Base-by-base conservation (phyloP, 805 yeast genomes). In the Isabelozyma gotoi region DNA sequence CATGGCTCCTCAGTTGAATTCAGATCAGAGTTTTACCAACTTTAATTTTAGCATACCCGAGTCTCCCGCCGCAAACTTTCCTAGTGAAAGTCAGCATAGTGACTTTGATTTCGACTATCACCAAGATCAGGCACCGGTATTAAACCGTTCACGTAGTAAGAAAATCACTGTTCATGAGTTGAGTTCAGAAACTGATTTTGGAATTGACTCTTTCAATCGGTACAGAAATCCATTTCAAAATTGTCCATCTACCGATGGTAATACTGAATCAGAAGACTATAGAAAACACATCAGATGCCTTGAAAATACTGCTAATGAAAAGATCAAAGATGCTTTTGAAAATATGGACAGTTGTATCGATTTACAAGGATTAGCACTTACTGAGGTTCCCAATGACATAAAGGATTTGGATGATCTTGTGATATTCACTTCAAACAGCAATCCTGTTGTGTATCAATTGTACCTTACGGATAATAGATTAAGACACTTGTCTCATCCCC, bases 381-480 rank as follows among this genome's bases (percentile, higher is more conserved):
- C 62, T 8, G 72, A 72, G 5, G 57, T 82, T 3, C 86, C 88
- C 1, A 80, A 77, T 40, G 84, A 80, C 48, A 68, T 82, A 20
- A 73, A 73, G 40, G 88, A 82, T 54, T 62, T 82, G 48, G 72
- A 78, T 51, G 71, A 80, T 42, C 58, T 80, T 51, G 81, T 80
- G n/a, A 57, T 76, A 6, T 71, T 73, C 43, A 60, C 56, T 14
- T 39, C 42, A 12, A 48, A 48, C 11, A 20, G 42, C 2, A 47
- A 49, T 18, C 51, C 51, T 19, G 45, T 48, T 3, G 50, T 62
- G 29, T 72, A 70, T 48, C 81, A 81, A 45, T 61, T 82, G 4
- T 80, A 76, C 52, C 71, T 81, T 3, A 65, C 78, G 2, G 71
- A 76, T 39, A 82, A 82, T 56, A 65, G 67, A 32, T 51, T 82